Conservation (phyloP, 352 stramenopile genomes). For the Pythium rishiriense region DNA sequence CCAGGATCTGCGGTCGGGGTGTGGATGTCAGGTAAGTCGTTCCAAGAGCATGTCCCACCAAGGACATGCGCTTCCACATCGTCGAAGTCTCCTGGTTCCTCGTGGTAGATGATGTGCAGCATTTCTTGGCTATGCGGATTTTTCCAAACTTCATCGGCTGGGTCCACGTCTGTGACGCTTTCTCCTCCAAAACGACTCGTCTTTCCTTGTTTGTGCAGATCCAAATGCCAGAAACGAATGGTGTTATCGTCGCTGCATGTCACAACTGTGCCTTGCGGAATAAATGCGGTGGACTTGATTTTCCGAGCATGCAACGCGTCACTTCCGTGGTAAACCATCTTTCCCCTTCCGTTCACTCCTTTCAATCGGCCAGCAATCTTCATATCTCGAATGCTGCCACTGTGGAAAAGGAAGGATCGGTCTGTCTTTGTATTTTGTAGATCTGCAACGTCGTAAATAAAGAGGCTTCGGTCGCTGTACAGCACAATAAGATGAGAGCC, state of each 20-base stretch:
- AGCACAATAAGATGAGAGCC: constrained; percentile 63
- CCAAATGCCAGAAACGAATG: constrained; percentile 84
- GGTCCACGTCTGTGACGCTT: constrained; percentile 4
- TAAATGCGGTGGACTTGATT: constrained; percentile 18
- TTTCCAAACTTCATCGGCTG: constrained; percentile 44
- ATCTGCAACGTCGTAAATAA: constrained; percentile 72
- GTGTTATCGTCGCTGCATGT: constrained; percentile 89
- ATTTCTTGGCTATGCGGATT: constrained; percentile 77
- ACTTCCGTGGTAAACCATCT: constrained; percentile 43
- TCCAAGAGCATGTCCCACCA: constrained; percentile 53
- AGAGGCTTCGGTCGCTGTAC: constrained; percentile 82
- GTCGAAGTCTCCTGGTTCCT: constrained; percentile 43
- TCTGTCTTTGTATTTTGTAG: constrained; percentile 47
- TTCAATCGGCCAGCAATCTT: constrained; percentile 47
- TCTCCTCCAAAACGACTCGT: constrained; percentile 26
- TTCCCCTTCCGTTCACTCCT: constrained; percentile 59
- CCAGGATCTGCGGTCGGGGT: constrained; percentile 33
- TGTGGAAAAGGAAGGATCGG: constrained; percentile 84
- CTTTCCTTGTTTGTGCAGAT: constrained; percentile 50
- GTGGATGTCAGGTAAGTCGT: constrained; percentile 47
- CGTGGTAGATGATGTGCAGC: constrained; percentile 67
- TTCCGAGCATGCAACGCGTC: constrained; percentile 23
- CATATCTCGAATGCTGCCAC: constrained; percentile 65
- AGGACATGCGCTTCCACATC: constrained; percentile 46
- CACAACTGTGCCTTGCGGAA: constrained; percentile 75